These are phyloP conservation scores for Nakazawaea ambrosiae DNA, from an alignment of 805 yeast genomes.

Conservation along the genomic window DNA sequence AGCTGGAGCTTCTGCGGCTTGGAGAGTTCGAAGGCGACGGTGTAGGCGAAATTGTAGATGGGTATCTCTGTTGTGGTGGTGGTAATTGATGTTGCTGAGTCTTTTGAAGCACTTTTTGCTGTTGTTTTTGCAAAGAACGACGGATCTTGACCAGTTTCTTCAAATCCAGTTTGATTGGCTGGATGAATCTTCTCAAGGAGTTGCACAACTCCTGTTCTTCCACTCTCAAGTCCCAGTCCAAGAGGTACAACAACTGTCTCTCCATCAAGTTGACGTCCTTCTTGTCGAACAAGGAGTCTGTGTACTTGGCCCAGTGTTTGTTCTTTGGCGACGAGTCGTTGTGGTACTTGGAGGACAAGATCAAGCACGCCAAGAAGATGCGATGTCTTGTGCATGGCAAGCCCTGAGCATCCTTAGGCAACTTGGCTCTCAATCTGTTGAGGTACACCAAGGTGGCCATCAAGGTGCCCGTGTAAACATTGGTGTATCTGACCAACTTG, in stretches of 20 bases:
- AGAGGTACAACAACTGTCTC: conserved; percentile 58
- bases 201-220: conserved; percentile 34
- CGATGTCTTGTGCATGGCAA: conserved; percentile 77
- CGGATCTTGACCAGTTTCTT: conserved; percentile 24
- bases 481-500: conserved; percentile 63
- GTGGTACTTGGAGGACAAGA: conserved; percentile 65
- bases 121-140: conserved; percentile 13
- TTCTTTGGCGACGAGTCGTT: conserved; percentile 77
- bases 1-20: not conserved
- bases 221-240: conserved; percentile 64
- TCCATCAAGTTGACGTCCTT: conserved; percentile 78
- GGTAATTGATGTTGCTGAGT: not conserved
- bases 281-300: conserved; percentile 62
- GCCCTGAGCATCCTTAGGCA: conserved; percentile 70
- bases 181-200: conserved; percentile 38
- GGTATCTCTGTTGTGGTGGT: not conserved
- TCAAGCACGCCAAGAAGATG: conserved; percentile 66
- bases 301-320: conserved; percentile 72
- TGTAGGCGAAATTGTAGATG: not conserved
- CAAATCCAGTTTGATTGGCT: conserved; percentile 38
- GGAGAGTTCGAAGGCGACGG: conserved; percentile 5
- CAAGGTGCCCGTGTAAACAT: conserved; percentile 75
- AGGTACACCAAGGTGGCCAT: conserved; percentile 67
- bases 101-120: conserved; percentile 3
- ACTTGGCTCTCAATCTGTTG: conserved; percentile 48